Evolutionary conservation across 495 filamentous ascomycete species (phyloP), one percentile per base, ranked within the genome.

Genomic region (Penicillium cosmopolitanum): DNA sequence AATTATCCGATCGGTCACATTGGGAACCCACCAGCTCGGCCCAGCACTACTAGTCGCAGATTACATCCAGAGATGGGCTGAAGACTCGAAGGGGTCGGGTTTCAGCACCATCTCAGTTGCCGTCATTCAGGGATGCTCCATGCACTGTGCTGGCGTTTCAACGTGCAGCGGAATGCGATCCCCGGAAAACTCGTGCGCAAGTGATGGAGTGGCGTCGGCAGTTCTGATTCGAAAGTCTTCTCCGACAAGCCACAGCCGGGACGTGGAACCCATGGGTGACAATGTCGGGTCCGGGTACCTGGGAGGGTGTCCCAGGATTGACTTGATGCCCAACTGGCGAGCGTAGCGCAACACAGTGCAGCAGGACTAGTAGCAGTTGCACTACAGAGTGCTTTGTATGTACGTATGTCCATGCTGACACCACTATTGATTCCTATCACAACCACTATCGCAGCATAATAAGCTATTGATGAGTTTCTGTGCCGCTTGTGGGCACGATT

Each of bases 161-260:
- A 61, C 51, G 57, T 60, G 61, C 53, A 53, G 43, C 56, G 62
- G 57, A 53, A 57, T 33, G 43, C 34, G 25, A 51, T 67, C 55
- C 62, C 65, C 54, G 50, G 57, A 51, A 53, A 58, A 54, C 50
- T 53, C 21, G 56, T 51, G 55, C 31, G 42, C 50, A 52, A 46
- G 33, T 56, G 54, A 60, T 60, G 66, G 63, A 63, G 63, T 68
- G 63, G 63, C 58, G 60, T 44, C 60, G 66, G 60, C 57, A 61
- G 21, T 62, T 62, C 25, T 66, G 55, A 66, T 66, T 61, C 64
- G 60, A 63, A 38, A 34, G 12, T 35, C 46, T 61, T 53, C 56
- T 61, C 58, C 51, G 46, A 52, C 59, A 66, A 62, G 63, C 63
- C 63, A 64, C 61, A 56, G 55, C 61, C 58, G 65, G 53, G 47